A percentile compares a stretch with the other conserved stretches of the same genome.
These are phyloP conservation scores for Podospora fimiseda DNA, from an alignment of 495 filamentous ascomycete genomes.

Conservation along the genomic window DNA sequence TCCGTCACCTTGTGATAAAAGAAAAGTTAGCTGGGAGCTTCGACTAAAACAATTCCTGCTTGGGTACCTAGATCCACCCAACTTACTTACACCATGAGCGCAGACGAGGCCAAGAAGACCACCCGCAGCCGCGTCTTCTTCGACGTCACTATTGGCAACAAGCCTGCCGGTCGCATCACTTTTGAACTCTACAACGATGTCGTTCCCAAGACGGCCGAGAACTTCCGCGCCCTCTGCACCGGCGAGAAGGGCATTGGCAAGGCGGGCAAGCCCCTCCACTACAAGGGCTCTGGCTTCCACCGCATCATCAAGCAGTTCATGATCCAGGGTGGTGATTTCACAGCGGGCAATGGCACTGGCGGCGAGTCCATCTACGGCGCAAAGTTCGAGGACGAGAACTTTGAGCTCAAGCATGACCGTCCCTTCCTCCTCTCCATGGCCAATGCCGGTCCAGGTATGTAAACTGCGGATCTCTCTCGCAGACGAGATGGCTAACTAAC, in stretches of 20 bases:
- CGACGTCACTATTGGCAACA: constrained; percentile 73
- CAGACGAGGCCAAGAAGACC: constrained; percentile 36
- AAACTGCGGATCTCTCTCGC: background rate
- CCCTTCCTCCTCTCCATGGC: constrained; percentile 97
- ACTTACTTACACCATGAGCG: constrained; percentile 25
- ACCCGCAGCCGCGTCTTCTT: constrained; percentile 74
- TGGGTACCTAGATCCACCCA: too few relatives aligned
- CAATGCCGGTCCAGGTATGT: constrained; percentile 86
- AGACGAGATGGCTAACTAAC: background rate
- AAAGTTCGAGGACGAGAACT: constrained; percentile 98
- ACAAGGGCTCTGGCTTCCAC: constrained; percentile 89
- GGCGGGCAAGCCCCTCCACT: constrained; percentile 79
- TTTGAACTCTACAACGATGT: constrained; percentile 88
- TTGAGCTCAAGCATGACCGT: constrained; percentile 85
- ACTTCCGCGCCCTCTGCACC: constrained; percentile 97
- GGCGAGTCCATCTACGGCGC: constrained; percentile 97
- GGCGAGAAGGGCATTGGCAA: constrained; percentile 78
- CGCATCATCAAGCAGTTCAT: constrained; percentile 98
- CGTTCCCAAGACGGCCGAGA: constrained; percentile 89
- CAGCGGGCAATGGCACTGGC: constrained; percentile 85
- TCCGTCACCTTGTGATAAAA: constrained; percentile 1
- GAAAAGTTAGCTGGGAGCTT: too few relatives aligned
- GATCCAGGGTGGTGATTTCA: constrained; percentile 99
- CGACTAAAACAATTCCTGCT: too few relatives aligned
- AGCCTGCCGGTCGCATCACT: constrained; percentile 63